Percentiles rank a stretch among this genome's conserved stretches.
Conservation (phyloP, 805 yeast species). For the Schizosaccharomyces japonicus region DNA sequence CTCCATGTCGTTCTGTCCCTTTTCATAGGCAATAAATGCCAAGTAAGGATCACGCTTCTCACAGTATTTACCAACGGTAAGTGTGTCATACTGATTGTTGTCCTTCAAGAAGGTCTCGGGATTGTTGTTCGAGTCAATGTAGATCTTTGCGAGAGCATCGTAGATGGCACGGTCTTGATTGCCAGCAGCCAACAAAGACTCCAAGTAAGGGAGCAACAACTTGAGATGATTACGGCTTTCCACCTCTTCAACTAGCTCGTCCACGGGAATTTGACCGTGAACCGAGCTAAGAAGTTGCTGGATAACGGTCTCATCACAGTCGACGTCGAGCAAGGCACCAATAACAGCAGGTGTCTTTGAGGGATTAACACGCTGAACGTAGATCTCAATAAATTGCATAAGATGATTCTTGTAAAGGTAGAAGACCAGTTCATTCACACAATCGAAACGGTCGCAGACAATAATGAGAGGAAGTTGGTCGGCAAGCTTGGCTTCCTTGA, state of each 20-base stretch:
- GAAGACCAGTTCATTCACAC: slow-evolving; percentile 77
- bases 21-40: slow-evolving; percentile 92
- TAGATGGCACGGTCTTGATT: slow-evolving; percentile 72
- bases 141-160: slow-evolving; percentile 89
- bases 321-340: slow-evolving; percentile 90
- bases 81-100: slow-evolving; percentile 72
- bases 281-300: slow-evolving; percentile 62
- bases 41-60: slow-evolving; percentile 96
- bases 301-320: slow-evolving; percentile 78
- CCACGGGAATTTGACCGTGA: slow-evolving; percentile 81
- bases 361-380: slow-evolving; percentile 93
- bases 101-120: slow-evolving; percentile 92
- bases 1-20: slow-evolving; percentile 80
- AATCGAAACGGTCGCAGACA: slow-evolving; percentile 80
- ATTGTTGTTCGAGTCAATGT: slow-evolving; percentile 89
- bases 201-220: slow-evolving; percentile 75
- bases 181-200: slow-evolving; percentile 51
- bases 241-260: slow-evolving; percentile 72
- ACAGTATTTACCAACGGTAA: slow-evolving; percentile 90
- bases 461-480: slow-evolving; percentile 92
- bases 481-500: slow-evolving; percentile 78
- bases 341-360: slow-evolving; percentile 87
- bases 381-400: slow-evolving; percentile 90
- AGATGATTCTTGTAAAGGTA: slow-evolving; percentile 87
- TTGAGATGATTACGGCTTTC: slow-evolving; percentile 90